A percentile compares a stretch with the other conserved stretches of the same genome.
Conservation (phyloP, 768 basidiomycete species). For the Tricholomella constricta region DNA sequence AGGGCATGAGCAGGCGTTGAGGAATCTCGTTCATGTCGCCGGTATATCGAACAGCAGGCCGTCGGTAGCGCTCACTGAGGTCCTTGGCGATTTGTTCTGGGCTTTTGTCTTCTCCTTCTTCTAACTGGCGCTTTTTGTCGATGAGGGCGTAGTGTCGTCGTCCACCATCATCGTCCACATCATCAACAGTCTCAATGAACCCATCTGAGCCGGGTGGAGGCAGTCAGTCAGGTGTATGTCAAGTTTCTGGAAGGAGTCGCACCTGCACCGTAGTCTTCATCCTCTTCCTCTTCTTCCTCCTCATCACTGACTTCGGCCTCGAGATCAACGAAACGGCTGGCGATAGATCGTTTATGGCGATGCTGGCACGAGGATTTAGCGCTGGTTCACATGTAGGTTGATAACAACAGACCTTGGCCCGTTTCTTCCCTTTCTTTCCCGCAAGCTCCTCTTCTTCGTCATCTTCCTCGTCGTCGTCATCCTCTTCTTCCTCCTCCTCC, state of each 20-base stretch:
- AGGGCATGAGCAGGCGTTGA: conserved; percentile 93
- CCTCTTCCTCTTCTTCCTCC: conserved; percentile 92
- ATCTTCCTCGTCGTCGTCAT: conserved; percentile 59
- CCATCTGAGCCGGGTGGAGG: conserved; percentile 44
- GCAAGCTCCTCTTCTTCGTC: conserved; percentile 41
- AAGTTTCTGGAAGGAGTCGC: conserved; percentile 16
- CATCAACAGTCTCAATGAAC: conserved; percentile 72
- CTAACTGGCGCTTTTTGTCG: conserved; percentile 65
- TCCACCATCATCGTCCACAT: conserved; percentile 62
- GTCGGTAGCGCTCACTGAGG: conserved; percentile 75
- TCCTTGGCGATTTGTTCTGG: conserved; percentile 84
- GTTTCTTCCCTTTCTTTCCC: conserved; percentile 54
- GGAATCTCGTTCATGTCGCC: conserved; percentile 95
- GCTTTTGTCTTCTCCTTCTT: conserved; percentile 74
- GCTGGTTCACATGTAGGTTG: conserved; percentile 4
- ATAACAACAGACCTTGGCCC: conserved; percentile 53
- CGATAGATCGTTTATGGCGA: conserved; percentile 63
- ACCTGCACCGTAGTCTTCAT: conserved; percentile 65
- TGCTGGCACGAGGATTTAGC: conserved; percentile 38
- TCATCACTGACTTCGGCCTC: conserved; percentile 97
- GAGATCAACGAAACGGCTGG: conserved; percentile 90
- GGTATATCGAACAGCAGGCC: conserved; percentile 72
- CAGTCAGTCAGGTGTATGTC: neutral
- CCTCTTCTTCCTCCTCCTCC: conserved; percentile 52
- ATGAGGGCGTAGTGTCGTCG: conserved; percentile 68